Percentiles rank a stretch among this genome's conserved stretches.
These are phyloP conservation scores for Fraxinus dipetala DNA, from an alignment of 305 asterid genomes.

Conservation along the genomic window DNA sequence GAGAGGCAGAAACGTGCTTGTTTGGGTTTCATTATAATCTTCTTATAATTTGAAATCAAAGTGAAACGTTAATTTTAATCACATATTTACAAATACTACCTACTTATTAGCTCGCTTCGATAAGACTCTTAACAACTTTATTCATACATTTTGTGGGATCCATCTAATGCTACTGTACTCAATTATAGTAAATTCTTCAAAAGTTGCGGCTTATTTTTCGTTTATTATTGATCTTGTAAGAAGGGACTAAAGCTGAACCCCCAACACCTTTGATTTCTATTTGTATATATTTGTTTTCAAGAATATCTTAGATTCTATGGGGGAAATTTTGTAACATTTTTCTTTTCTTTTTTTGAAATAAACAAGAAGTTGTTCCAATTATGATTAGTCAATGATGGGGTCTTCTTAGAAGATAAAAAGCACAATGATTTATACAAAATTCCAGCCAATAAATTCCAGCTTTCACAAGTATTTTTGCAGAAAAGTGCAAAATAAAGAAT, in stretches of 20 bases:
- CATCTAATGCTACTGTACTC: neutral
- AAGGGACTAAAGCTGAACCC: neutral
- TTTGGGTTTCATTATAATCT: too few relatives aligned
- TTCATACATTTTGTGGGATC: too few relatives aligned
- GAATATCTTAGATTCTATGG: neutral
- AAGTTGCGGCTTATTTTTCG: neutral
- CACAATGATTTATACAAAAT: constrained; percentile 20
- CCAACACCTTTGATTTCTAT: neutral
- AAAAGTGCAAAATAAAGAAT: constrained; percentile 34
- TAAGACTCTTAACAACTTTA: neutral
- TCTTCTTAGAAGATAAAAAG: constrained; percentile 14
- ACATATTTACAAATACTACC: neutral
- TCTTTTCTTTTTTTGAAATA: neutral
- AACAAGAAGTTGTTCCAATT: neutral
- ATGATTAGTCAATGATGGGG: constrained; percentile 49
- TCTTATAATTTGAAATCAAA: neutral
- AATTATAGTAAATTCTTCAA: neutral
- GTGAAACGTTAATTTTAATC: neutral
- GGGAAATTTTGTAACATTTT: neutral
- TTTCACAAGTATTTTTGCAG: constrained; percentile 32
- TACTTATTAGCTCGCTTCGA: neutral
- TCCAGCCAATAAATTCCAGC: constrained; percentile 27
- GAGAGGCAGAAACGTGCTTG: neutral
- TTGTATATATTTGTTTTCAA: neutral
- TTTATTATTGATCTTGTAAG: neutral